Base-by-base conservation (phyloP, 2,329 filamentous ascomycete genomes). In the Stagonosporopsis cucurbitacearum region DNA sequence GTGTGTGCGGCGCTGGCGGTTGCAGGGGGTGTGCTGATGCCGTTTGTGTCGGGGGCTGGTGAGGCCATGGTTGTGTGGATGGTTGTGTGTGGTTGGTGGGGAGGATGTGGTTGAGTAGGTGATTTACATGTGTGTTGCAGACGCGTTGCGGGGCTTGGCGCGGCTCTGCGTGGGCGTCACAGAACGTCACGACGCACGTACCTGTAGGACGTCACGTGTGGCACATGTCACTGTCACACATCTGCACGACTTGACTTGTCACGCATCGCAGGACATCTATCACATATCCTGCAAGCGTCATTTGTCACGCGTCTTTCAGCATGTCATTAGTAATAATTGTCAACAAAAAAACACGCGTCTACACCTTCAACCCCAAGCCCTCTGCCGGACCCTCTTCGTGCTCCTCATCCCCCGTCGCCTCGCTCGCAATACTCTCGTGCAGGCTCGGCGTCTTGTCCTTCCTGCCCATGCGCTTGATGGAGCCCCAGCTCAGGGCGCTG, bases 391-490 rank as follows among this genome's bases (percentile, higher is more conserved):
- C 74, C 28, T 74, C 75, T 46, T 76, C 41, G 3, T 41, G 15
- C 13, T 68, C 71, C 49, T 75, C 75, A 45, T 76, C 74, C 2
- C 68, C 71, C n/a, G 70, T 73, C 8, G 68, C 69, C 61, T 74
- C 76, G 60, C 75, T 77, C n/a, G 76, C 67, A 60, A 78, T 65
- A 57, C 79, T 81, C 60, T 78, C 78, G 63, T 79, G 78, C 49
- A 80, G 60, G 61, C 77, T 80, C 3, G 78, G 78, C 55, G 79
- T 78, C 70, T 80, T 79, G 41, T 76, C 73, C 54, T 74, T 73
- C 60, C 75, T 77, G 13, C 75, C 75, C 30, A 78, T 74, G 53
- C 77, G 75, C 62, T 80, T 74, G 33, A 80, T 75, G 51, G 70
- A 77, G 30, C 77, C 77, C 78, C 79, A 80, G 52, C 75, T 77